Evolutionary conservation across 495 filamentous ascomycete species (phyloP).

Genomic region (Lasiosphaeria miniovina): DNA sequence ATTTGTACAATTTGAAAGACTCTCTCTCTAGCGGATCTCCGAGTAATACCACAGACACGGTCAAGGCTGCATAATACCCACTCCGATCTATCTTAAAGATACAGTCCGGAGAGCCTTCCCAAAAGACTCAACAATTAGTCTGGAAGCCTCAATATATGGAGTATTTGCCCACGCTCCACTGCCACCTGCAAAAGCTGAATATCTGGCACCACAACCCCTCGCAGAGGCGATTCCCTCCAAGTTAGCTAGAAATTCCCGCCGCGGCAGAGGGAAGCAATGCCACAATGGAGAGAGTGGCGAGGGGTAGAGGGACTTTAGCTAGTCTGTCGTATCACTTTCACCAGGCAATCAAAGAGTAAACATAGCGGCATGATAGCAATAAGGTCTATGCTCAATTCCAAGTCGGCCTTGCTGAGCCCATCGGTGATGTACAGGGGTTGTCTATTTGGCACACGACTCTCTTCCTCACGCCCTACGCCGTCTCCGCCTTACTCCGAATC

Average conservation of each 20-base stretch:
- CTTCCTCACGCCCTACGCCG: background rate
- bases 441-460: constrained; percentile 29
- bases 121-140: too few relatives aligned
- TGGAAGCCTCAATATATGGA: background rate
- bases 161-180: constrained; percentile 8
- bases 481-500: constrained; percentile 40
- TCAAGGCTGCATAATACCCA: too few relatives aligned
- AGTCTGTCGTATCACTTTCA: too few relatives aligned
- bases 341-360: background rate
- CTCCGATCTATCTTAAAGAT: too few relatives aligned
- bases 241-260: background rate
- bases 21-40: too few relatives aligned
- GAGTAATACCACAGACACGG: too few relatives aligned
- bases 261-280: too few relatives aligned
- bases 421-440: constrained; percentile 31
- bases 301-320: too few relatives aligned
- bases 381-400: constrained; percentile 3
- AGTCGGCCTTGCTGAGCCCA: background rate
- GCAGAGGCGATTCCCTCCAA: background rate
- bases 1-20: too few relatives aligned
- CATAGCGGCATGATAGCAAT: background rate
- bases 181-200: background rate
- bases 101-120: too few relatives aligned
- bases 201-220: background rate
- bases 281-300: too few relatives aligned